Evolutionary conservation across 352 stramenopile genomes (phyloP), one percentile per base, ranked within the genome.

Genomic region (Phytophthora cryptogea): DNA sequence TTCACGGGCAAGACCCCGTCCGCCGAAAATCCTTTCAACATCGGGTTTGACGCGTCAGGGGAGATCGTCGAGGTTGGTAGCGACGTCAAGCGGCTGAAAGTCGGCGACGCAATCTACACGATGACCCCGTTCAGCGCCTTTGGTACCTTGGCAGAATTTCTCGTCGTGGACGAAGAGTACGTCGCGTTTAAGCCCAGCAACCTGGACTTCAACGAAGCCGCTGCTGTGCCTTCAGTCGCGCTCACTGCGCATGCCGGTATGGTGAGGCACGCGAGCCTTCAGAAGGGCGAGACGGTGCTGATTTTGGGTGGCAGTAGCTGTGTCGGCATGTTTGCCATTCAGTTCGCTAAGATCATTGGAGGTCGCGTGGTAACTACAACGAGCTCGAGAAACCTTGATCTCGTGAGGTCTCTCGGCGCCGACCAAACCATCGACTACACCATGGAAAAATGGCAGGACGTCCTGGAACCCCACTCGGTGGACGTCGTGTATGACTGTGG

Each of bases 111-210:
- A 23, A 2, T 23, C 20, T 23, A 23, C 20, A 23, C 20, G 20
- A 23, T 23, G 20, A 23, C 20, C 20, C 20, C 20, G 20, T 23
- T 23, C 20, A 23, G 20, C 20, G 20, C 20, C 20, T 23, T 23
- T 23, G 20, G 20, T 23, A 23, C 20, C 20, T 2, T 23, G 20
- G 20, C 20, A 23, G 20, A 23, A 23, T 23, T 23, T 1, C 20
- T 23, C 20, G 20, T 23, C 20, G 20, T 23, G 20, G 20, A 23
- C 20, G 63, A 59, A 13, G 35, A 74, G 26, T 63, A 63, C 8
- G 66, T 89, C 28, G 73, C 72, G 0, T 54, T 54, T 8, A 89
- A 87, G 54, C 79, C 76, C 1, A 69, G 39, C 26, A 78, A 59
- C 17, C 42, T 80, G 9, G 69, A 56, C 28, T 85, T 85, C 32